phyloP scores from a whole-genome alignment of 179 eudicot species.

The Silene vulgaris region DNA sequence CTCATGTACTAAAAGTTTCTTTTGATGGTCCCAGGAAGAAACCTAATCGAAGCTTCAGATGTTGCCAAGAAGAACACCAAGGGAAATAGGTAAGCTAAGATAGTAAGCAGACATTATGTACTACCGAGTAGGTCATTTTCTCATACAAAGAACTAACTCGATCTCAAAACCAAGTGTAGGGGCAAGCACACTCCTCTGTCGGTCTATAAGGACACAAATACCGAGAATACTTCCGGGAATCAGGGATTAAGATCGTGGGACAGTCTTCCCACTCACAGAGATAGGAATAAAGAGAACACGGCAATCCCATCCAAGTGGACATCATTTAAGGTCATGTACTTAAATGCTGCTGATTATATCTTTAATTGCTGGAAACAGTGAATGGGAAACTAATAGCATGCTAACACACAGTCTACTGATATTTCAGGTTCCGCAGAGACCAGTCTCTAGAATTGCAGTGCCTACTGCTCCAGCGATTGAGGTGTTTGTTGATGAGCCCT shows the following conservation, averaged over 20 bases:
- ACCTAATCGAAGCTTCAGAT: conserved; percentile 36
- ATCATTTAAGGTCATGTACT: conserved; percentile 52
- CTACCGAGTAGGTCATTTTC: conserved; percentile 7
- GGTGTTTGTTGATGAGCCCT: conserved; percentile 80
- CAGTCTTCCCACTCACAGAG: conserved; percentile 68
- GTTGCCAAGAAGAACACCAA: conserved; percentile 44
- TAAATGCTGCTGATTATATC: neutral
- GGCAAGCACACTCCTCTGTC: conserved; percentile 44
- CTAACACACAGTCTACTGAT: conserved; percentile 14
- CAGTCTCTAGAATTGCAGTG: conserved; percentile 42
- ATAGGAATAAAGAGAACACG: conserved; percentile 88
- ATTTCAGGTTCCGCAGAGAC: conserved; percentile 59
- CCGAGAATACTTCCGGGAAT: conserved; percentile 28
- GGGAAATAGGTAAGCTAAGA: conserved; percentile 51
- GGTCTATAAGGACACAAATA: conserved; percentile 50
- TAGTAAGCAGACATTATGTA: neutral
- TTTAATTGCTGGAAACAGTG: neutral
- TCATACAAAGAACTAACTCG: conserved; percentile 9
- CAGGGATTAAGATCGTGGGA: conserved; percentile 54
- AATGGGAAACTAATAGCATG: neutral
- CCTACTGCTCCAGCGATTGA: conserved; percentile 51
- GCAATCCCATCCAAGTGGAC: conserved; percentile 85
- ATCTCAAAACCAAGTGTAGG: conserved; percentile 32
- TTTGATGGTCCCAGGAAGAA: conserved; percentile 46
- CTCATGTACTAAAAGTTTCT: conserved; percentile 20